Evolutionary conservation across 176 grass and related monocot genomes (phyloP), one percentile per base, ranked within the genome.

Genomic region (Oryza punctata): DNA sequence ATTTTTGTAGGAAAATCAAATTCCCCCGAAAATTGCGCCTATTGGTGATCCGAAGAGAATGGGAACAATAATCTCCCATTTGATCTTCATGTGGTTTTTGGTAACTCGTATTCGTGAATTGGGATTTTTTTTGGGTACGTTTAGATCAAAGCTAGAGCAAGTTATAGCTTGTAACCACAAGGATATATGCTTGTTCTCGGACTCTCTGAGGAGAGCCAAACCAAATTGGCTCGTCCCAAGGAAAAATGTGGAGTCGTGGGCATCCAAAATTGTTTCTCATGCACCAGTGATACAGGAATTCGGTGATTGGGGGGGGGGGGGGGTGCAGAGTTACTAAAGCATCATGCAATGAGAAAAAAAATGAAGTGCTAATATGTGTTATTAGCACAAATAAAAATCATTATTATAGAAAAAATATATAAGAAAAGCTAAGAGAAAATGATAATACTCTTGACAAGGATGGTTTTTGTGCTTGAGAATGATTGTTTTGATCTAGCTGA

Each of bases 71-170:
- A 10, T 43, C 12, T 59, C 45, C 15, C 21, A 72, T 57, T 18
- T 60, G 13, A 73, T 24, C 60, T 57, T 57, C 43, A n/a, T 79
- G 45, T 78, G 30, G 4, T 73, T 67, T 18, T 73, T 32, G 43
- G 7, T 74, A 44, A 21, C 25, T 63, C 50, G 4, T 27, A 28
- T 3, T 12, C 12, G 32, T 29, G 21, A 60, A 66, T 71, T 14
- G 23, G 3, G 11, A 23, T 79, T 21, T 15, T 80, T 19, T 65
- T 12, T 63, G 19, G 33, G 37, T 63, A 45, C 49, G 7, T 14
- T 59, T n/a, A 1, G 57, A 61, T 61, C 19, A 24, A 61, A 57
- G 40, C 40, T 41, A 41, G 40, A 41, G 16, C 49, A 57, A 57
- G 54, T 7, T 59, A 61, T 57, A 61, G 11, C 57, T 24, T 52